Conservation (phyloP, 2,329 filamentous ascomycete genomes). For the Ceratocystis smalleyi region DNA sequence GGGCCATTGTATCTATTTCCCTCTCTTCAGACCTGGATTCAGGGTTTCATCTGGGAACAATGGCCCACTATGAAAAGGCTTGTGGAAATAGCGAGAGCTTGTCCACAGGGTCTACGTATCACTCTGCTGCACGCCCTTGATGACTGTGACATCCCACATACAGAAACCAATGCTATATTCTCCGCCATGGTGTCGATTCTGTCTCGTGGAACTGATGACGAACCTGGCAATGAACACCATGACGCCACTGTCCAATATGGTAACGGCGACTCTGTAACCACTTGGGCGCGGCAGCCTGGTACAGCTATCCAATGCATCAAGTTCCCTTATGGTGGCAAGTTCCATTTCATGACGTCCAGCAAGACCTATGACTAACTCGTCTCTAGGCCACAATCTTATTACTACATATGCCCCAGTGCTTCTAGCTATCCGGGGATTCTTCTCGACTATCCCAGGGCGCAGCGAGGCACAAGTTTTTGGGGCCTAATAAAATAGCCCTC, state of each 20-base stretch:
- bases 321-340: conserved; percentile 39
- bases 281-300: conserved; percentile 30
- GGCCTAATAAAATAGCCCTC: not conserved
- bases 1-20: conserved; percentile 42
- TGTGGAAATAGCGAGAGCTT: conserved; percentile 36
- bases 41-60: conserved; percentile 53
- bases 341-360: not conserved
- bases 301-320: conserved; percentile 39
- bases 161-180: conserved; percentile 51
- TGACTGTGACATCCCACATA: conserved; percentile 68
- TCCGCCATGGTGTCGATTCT: conserved; percentile 40
- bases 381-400: conserved; percentile 52
- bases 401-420: conserved; percentile 49
- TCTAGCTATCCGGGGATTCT: conserved; percentile 50
- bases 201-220: conserved; percentile 20
- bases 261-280: conserved; percentile 34
- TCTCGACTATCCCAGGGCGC: conserved; percentile 27
- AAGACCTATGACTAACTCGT: not conserved
- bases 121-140: conserved; percentile 65
- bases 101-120: conserved; percentile 42
- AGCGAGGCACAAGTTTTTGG: not conserved
- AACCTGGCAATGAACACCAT: conserved; percentile 30
- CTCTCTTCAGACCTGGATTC: conserved; percentile 26
- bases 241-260: conserved; percentile 30
- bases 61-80: conserved; percentile 64